A percentile compares a stretch with the other conserved stretches of the same genome.
These are phyloP conservation scores for Teratosphaeria destructans DNA, from an alignment of 2,329 filamentous ascomycete species.

Conservation along the genomic window DNA sequence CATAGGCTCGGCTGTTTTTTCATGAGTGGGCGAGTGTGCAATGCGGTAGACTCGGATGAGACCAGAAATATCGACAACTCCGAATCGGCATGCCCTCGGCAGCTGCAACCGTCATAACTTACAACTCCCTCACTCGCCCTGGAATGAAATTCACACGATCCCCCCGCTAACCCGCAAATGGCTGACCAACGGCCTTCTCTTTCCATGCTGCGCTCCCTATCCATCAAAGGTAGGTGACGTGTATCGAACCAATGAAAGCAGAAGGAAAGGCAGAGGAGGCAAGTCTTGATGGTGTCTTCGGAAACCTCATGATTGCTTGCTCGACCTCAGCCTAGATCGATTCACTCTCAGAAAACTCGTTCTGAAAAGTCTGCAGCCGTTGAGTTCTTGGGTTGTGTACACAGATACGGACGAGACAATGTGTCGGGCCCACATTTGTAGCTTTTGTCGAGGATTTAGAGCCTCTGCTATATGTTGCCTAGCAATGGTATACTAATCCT, in stretches of 20 bases:
- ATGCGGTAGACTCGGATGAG: background rate
- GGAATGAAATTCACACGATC: background rate
- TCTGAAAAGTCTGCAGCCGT: slow-evolving; percentile 55
- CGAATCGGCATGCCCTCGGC: background rate
- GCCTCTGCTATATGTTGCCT: too few species aligned
- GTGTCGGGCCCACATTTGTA: background rate
- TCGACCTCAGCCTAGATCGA: slow-evolving; percentile 18
- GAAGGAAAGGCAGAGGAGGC: slow-evolving; percentile 22
- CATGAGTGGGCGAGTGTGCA: background rate
- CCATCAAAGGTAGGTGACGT: slow-evolving; percentile 9
- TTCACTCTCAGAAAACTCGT: slow-evolving; percentile 15
- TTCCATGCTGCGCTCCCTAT: slow-evolving; percentile 10
- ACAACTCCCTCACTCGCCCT: background rate
- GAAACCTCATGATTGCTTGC: slow-evolving; percentile 30
- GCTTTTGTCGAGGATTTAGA: too few species aligned
- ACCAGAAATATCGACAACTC: background rate
- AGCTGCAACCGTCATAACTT: background rate
- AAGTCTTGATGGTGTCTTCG: slow-evolving; percentile 24
- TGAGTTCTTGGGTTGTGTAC: slow-evolving; percentile 46
- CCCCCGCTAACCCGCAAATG: background rate
- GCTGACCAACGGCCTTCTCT: slow-evolving; percentile 23
- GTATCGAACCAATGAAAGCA: slow-evolving; percentile 15
- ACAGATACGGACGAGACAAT: slow-evolving; percentile 59
- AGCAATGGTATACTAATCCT: too few species aligned
- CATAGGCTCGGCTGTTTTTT: background rate